Evolutionary conservation across 306 rosid species (phyloP).

Genomic region (Rosa lucieae): DNA sequence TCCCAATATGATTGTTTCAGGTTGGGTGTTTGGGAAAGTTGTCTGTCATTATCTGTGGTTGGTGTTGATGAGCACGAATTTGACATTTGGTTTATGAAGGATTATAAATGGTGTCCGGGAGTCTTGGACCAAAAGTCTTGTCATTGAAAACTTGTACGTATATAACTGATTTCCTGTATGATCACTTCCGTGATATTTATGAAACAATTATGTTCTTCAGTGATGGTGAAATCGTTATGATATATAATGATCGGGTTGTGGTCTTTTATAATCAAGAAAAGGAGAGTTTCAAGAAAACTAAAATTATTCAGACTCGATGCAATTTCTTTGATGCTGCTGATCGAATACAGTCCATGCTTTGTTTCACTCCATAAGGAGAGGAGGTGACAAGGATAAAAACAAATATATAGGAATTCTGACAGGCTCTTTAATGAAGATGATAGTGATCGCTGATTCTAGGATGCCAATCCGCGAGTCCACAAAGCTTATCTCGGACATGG

Average conservation of each 20-base stretch:
- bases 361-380: slow-evolving; percentile 17
- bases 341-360: slow-evolving; percentile 11
- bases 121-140: slow-evolving; percentile 21
- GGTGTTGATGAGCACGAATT: not conserved
- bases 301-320: not conserved
- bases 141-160: not conserved
- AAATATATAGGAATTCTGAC: too few relatives aligned
- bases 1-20: not conserved
- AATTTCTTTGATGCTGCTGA: not conserved
- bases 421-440: too few relatives aligned
- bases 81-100: slow-evolving; percentile 21
- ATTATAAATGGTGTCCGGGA: not conserved
- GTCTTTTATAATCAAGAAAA: not conserved
- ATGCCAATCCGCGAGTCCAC: too few relatives aligned
- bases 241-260: not conserved
- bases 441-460: too few relatives aligned
- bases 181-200: slow-evolving; percentile 1
- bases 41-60: slow-evolving; percentile 15
- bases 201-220: slow-evolving; percentile 5
- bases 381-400: not conserved
- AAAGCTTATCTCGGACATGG: too few relatives aligned
- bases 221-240: slow-evolving; percentile 15
- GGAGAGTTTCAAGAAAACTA: not conserved
- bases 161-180: not conserved
- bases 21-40: slow-evolving; percentile 6